Evolutionary conservation across 2,329 filamentous ascomycete species (phyloP), one percentile per base, ranked within the genome.

Genomic region (Neoscytalidium dimidiatum): DNA sequence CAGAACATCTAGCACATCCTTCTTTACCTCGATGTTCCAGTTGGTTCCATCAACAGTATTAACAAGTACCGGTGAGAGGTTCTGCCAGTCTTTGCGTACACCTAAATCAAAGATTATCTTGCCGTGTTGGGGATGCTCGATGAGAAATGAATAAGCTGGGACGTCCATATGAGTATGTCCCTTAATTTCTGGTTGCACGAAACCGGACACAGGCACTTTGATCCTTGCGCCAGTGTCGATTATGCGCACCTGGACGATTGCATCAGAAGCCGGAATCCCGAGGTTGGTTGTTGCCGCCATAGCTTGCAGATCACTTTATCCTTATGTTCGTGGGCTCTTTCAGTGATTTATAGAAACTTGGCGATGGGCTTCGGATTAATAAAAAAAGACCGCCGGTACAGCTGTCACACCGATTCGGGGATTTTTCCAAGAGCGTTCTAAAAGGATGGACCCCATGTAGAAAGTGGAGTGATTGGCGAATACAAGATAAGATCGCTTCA

Each of bases 71-170:
- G 63, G 63, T 17, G 53, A 3, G 13, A 80, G 69, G 14, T 79
- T 80, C 17, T 80, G 67, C 67, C 71, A 79, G 68, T 86, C 81
- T 67, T 82, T 82, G 9, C 79, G 75, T 4, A 81, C 73, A 1
- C n/a, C 14, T 4, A 61, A n/a, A 26, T 62, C 58, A 28, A 62
- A 62, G 29, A 62, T 29, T 0, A 41, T n/a, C 17, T 62, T 62
- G 44, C 58, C 44, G 11, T 31, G 19, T 3, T 28, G 35, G 8
- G 58, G 44, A 9, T 62, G 58, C 14, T 62, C 58, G 5, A 62
- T 62, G 4, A 62, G 58, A 14, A 62, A 62, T 2, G 58, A 49
- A 43, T 41, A 51, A 17, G 44, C 23, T 17, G 58, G 58, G 3
- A 8, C 23, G 21, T 49, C 48, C 21, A 62, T 4, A 28, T 52